Evolutionary conservation across 495 filamentous ascomycete genomes (phyloP), one percentile per base, ranked within the genome.

Genomic region (Trichoderma gamsii): DNA sequence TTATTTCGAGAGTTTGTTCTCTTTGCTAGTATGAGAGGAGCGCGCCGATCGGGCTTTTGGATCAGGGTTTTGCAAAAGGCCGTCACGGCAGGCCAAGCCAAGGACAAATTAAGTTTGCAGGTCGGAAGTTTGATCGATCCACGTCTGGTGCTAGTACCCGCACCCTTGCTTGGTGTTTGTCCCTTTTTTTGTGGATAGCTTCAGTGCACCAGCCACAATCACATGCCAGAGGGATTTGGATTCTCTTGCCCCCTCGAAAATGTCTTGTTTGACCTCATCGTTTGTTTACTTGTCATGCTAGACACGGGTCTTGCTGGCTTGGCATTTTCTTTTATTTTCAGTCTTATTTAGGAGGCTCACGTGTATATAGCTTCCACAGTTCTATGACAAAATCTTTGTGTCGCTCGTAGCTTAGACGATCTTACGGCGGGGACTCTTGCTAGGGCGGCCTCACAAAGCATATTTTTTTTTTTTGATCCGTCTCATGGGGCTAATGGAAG

Each of bases 121-220:
- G 56, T 61, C 56, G 56, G 56, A 61, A 61, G 56, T 61, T 61
- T 61, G 56, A 61, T 61, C 56, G 56, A 61, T 61, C 56, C 56
- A 61, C 56, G 23, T 25, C 56, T 23, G 56, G n/a, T 61, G n/a
- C 27, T 61, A 52, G 49, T 61, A 56, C n/a, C 21, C 56, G 25
- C 56, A 29, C 56, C 56, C 56, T 3, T 61, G 56, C 29, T 25
- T 12, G 25, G 29, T 29, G 29, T 29, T 29, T 29, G 29, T 29
- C 29, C 29, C 4, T 61, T 4, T 52, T 52, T 11, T 21, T 61
- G 56, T 61, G 56, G 56, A 61, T 12, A 29, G n/a, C 56, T 29
- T 18, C 23, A 27, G 56, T 32, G 23, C 56, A 61, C 56, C 56
- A 61, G 56, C 56, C 56, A 61, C 56, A 61, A 61, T 61, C 56